Evolutionary conservation across 768 basidiomycete species (phyloP).

Genomic region (Lactarius hatsudake): DNA sequence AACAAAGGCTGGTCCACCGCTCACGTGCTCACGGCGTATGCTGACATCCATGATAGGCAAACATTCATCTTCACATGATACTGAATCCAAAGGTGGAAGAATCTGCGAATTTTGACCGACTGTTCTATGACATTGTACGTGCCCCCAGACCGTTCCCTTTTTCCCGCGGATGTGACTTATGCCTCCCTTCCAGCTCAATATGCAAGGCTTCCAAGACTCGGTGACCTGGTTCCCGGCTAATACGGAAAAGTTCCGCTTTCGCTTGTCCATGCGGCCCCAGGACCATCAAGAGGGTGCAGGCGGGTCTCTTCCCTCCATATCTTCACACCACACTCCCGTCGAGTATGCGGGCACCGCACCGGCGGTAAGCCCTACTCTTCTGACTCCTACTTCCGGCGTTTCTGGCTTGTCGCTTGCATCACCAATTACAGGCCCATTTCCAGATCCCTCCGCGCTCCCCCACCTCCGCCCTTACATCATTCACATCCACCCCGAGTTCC

Average conservation of each 20-base stretch:
- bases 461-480: constrained; percentile 2
- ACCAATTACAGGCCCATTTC: constrained; percentile 17
- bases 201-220: constrained; percentile 21
- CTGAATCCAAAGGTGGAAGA: constrained; percentile 21
- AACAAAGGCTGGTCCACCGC: constrained; percentile 18
- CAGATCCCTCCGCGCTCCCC: constrained; percentile 3
- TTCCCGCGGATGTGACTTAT: background rate
- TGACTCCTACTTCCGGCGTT: constrained; percentile 14
- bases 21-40: constrained; percentile 17
- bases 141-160: background rate
- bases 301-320: constrained; percentile 4
- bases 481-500: constrained; percentile 18
- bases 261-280: constrained; percentile 21
- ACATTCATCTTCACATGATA: constrained; percentile 29
- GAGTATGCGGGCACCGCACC: constrained; percentile 5
- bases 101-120: constrained; percentile 9
- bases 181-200: constrained; percentile 11
- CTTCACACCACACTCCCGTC: background rate
- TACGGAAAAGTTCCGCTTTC: constrained; percentile 18
- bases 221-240: constrained; percentile 22
- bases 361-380: constrained; percentile 21
- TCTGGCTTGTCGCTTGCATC: constrained; percentile 24
- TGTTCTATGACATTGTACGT: constrained; percentile 27
- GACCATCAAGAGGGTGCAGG: constrained; percentile 5
- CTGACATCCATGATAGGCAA: constrained; percentile 22